Conservation (phyloP, 257 asterid species). For the Rhazya stricta region DNA sequence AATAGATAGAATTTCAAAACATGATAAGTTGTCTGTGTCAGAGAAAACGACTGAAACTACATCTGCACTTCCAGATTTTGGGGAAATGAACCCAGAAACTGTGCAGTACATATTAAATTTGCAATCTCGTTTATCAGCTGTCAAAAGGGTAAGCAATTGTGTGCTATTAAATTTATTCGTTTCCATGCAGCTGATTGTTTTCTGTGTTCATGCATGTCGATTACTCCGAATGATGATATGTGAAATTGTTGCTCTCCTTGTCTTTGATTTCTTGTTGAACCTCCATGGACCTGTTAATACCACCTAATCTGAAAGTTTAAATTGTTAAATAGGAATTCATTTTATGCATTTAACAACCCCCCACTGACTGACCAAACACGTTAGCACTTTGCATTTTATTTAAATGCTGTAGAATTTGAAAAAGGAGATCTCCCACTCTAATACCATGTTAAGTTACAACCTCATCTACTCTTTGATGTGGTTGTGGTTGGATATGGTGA, state of each 20-base stretch:
- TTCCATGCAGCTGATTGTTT: background rate
- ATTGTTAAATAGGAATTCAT: background rate
- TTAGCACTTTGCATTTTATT: background rate
- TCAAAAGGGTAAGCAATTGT: slow-evolving; percentile 48
- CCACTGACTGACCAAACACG: too few relatives aligned
- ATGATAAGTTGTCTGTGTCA: slow-evolving; percentile 33
- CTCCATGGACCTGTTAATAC: background rate
- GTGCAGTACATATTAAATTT: slow-evolving; percentile 54
- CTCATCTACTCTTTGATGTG: background rate
- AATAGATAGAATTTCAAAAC: slow-evolving; percentile 20
- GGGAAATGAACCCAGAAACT: slow-evolving; percentile 80
- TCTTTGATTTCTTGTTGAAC: background rate
- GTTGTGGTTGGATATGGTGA: background rate
- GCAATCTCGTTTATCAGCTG: slow-evolving; percentile 59
- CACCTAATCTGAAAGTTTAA: background rate
- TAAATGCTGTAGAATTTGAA: background rate
- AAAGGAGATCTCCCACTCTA: background rate
- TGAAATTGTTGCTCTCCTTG: background rate
- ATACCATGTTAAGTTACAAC: background rate
- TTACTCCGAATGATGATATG: background rate
- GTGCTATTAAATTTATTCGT: too few relatives aligned
- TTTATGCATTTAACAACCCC: background rate
- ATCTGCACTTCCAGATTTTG: slow-evolving; percentile 49
- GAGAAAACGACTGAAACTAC: slow-evolving; percentile 39
- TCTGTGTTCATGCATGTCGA: background rate